These are phyloP conservation scores for Pyrenopolyporus hunteri DNA, from an alignment of 495 filamentous ascomycete genomes.

Conservation along the genomic window DNA sequence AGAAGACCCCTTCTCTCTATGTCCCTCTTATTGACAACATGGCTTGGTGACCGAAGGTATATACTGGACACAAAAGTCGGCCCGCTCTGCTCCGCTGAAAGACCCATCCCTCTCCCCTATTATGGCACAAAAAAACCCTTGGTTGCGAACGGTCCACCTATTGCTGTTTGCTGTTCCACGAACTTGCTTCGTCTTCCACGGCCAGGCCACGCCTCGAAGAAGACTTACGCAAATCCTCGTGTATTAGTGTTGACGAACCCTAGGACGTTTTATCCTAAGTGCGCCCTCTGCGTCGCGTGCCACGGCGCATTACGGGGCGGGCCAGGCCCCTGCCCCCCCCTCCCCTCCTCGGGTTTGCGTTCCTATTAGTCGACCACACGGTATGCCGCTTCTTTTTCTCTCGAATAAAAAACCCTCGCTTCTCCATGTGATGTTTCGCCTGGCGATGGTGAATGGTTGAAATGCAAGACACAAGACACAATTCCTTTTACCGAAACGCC, in stretches of 20 bases:
- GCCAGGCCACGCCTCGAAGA: neutral
- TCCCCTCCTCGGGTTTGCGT: neutral
- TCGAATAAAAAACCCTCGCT: neutral
- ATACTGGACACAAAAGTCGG: slow-evolving; percentile 16
- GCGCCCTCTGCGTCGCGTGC: neutral
- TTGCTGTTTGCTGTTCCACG: neutral
- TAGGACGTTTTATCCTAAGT: neutral
- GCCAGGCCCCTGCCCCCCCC: neutral
- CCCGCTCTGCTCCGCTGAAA: too few relatives aligned
- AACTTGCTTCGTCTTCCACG: too few relatives aligned
- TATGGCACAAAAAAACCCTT: slow-evolving; percentile 27
- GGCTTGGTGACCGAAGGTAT: slow-evolving; percentile 8
- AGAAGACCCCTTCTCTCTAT: neutral
- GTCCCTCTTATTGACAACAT: slow-evolving; percentile 19
- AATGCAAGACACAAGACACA: slow-evolving; percentile 15
- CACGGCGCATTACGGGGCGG: neutral
- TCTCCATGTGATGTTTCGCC: slow-evolving; percentile 6
- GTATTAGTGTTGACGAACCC: neutral
- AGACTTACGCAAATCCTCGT: neutral
- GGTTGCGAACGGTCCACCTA: neutral
- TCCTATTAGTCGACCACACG: slow-evolving; percentile 18
- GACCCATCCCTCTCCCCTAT: neutral
- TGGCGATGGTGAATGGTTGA: slow-evolving; percentile 10
- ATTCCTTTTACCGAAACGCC: slow-evolving; percentile 27
- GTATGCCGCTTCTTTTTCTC: slow-evolving; percentile 1